Percentiles rank a stretch among this genome's conserved stretches.
Evolutionary conservation across 768 basidiomycete genomes (phyloP).

Genomic region (Daedaleopsis sinensis): DNA sequence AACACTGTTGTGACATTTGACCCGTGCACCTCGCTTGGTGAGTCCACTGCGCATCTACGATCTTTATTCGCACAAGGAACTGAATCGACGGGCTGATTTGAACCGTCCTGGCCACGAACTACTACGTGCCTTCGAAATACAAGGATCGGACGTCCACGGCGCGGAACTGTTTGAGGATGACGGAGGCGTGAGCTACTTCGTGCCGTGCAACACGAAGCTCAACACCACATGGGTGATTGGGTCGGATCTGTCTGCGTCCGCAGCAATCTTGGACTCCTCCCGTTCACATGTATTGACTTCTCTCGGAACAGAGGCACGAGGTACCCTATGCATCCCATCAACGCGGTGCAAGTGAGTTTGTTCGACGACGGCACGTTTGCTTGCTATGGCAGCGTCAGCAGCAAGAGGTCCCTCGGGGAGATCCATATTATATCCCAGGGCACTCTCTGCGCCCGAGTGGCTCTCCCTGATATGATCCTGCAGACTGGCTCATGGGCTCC

Average conservation of each 20-base stretch:
- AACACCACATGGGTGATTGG: conserved; percentile 20
- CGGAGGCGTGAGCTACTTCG: conserved; percentile 2
- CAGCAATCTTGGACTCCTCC: neutral
- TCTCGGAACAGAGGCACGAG: neutral
- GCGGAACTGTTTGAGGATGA: conserved; percentile 3
- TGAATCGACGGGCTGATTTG: neutral
- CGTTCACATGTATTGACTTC: neutral
- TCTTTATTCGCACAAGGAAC: neutral
- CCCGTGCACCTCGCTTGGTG: conserved; percentile 20
- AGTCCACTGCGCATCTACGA: neutral
- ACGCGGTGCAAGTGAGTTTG: neutral
- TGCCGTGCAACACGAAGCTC: conserved; percentile 25
- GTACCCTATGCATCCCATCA: conserved; percentile 21
- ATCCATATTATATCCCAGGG: neutral
- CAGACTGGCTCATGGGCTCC: conserved; percentile 22
- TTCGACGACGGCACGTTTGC: neutral
- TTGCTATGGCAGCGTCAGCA: conserved; percentile 5
- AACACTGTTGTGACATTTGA: conserved; percentile 18
- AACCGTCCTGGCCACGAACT: conserved; percentile 1
- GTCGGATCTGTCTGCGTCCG: conserved; percentile 7
- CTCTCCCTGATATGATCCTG: no score
- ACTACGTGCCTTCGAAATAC: conserved; percentile 24
- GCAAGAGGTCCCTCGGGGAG: neutral
- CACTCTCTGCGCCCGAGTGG: neutral
- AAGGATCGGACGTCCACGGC: conserved; percentile 20